A percentile compares a stretch with the other conserved stretches of the same genome.
phyloP scores from a whole-genome alignment of 352 stramenopile genomes.

The Pythium diclinum region DNA sequence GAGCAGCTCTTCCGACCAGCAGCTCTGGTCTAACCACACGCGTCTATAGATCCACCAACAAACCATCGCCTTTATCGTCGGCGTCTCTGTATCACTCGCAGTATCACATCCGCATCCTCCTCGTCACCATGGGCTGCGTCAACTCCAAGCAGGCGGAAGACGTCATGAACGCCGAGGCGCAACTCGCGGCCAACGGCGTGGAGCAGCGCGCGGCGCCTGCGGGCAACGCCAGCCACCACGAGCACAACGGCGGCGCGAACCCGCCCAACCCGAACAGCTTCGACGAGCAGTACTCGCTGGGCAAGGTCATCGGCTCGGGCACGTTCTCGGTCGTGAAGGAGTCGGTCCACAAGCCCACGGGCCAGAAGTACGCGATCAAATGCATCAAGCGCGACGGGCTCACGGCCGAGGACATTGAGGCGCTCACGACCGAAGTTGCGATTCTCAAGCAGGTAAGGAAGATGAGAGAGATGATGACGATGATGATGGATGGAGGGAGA shows the following conservation, averaged over 20 bases:
- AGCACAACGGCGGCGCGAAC: constrained; percentile 11
- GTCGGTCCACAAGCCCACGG: constrained; percentile 77
- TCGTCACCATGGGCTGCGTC: constrained; percentile 58
- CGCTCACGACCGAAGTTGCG: constrained; percentile 81
- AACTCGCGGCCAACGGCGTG: constrained; percentile 30
- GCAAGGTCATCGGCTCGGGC: constrained; percentile 86
- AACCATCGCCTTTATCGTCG: too few relatives aligned
- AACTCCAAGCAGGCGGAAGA: constrained; percentile 66
- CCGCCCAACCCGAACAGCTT: constrained; percentile 67
- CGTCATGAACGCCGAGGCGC: constrained; percentile 42
- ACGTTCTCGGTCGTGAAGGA: constrained; percentile 89
- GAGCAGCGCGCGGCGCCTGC: constrained; percentile 30
- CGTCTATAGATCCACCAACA: not conserved
- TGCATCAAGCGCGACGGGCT: constrained; percentile 89
- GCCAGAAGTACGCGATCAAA: constrained; percentile 89
- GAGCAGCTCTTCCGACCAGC: not conserved
- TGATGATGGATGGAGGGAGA: not conserved
- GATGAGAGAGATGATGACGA: too few relatives aligned
- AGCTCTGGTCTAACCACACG: not conserved
- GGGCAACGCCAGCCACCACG: constrained; percentile 10
- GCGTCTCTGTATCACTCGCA: not conserved
- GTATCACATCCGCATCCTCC: constrained; percentile 4
- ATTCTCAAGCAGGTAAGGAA: constrained; percentile 78
- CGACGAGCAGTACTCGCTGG: constrained; percentile 81
- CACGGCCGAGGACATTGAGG: constrained; percentile 82